A percentile compares a stretch with the other conserved stretches of the same genome.
These are phyloP conservation scores for Serpula lacrymans DNA, from an alignment of 768 basidiomycete species.

Conservation along the genomic window DNA sequence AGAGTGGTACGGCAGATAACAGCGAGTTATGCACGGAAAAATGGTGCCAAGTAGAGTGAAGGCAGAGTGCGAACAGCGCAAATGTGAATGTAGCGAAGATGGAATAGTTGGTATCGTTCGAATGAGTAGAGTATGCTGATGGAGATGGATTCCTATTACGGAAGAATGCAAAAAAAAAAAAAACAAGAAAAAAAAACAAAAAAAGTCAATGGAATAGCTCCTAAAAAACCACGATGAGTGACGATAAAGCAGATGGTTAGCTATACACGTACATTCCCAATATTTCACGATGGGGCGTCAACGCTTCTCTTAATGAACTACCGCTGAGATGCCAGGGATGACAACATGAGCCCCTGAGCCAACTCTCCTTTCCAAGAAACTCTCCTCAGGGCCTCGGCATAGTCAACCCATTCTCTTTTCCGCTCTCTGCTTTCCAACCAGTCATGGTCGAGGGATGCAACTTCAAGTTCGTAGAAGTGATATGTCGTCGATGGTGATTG, in stretches of 20 bases:
- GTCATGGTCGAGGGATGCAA: constrained; percentile 67
- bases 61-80: constrained; percentile 11
- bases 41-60: constrained; percentile 12
- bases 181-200: no score
- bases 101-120: constrained; percentile 25
- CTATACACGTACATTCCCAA: no score
- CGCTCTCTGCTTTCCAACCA: constrained; percentile 84
- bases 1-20: constrained; percentile 27
- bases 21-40: constrained; percentile 26
- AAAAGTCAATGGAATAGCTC: no score
- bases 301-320: no score
- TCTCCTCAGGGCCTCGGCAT: constrained; percentile 70
- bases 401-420: constrained; percentile 85
- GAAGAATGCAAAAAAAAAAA: constrained; percentile 13
- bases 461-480: constrained; percentile 90
- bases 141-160: constrained; percentile 17
- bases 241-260: no score
- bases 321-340: constrained; percentile 61
- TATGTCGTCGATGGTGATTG: constrained; percentile 76
- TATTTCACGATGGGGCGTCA: no score
- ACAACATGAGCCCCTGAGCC: constrained; percentile 68
- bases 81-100: neutral
- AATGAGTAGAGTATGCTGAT: constrained; percentile 24
- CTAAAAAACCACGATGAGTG: no score
- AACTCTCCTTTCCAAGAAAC: constrained; percentile 86